Evolutionary conservation across 2,329 filamentous ascomycete genomes (phyloP).

Genomic region (Alternaria brassicae): DNA sequence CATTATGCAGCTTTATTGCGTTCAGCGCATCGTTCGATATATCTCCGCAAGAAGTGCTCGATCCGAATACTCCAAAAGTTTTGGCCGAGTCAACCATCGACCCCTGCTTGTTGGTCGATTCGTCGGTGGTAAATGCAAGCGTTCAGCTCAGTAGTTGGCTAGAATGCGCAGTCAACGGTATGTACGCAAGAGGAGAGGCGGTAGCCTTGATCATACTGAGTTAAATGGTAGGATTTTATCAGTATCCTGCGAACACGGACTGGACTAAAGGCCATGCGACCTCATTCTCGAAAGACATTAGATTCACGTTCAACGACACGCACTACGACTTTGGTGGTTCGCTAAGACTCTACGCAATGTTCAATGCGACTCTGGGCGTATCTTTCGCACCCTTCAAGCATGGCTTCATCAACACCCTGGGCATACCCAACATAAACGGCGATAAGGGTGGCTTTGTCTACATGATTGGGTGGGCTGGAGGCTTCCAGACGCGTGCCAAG

Average conservation of each 20-base stretch:
- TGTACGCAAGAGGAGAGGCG: not conserved
- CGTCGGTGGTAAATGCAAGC: conserved; percentile 33
- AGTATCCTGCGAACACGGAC: conserved; percentile 39
- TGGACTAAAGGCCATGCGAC: conserved; percentile 35
- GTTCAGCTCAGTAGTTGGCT: conserved; percentile 41
- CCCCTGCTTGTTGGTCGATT: conserved; percentile 35
- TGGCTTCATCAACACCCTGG: conserved; percentile 38
- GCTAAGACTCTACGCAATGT: conserved; percentile 33
- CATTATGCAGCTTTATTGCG: conserved; percentile 2
- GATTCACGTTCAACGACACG: conserved; percentile 44
- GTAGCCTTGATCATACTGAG: not conserved
- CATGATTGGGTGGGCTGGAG: conserved; percentile 44
- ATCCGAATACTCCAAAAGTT: not conserved
- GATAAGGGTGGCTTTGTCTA: conserved; percentile 46
- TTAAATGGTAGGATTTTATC: conserved; percentile 36
- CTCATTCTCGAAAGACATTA: conserved; percentile 36
- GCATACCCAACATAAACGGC: conserved; percentile 39
- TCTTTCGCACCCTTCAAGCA: conserved; percentile 41
- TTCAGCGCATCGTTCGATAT: conserved; percentile 6
- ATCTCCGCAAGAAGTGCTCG: conserved; percentile 12
- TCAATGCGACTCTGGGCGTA: conserved; percentile 37
- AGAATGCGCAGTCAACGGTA: conserved; percentile 43
- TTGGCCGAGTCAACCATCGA: conserved; percentile 12
- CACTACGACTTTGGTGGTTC: conserved; percentile 43
- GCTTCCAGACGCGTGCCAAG: conserved; percentile 28